Evolutionary conservation across 306 rosid species (phyloP), one percentile per base, ranked within the genome.

Genomic region (Lathyrus sativus): DNA sequence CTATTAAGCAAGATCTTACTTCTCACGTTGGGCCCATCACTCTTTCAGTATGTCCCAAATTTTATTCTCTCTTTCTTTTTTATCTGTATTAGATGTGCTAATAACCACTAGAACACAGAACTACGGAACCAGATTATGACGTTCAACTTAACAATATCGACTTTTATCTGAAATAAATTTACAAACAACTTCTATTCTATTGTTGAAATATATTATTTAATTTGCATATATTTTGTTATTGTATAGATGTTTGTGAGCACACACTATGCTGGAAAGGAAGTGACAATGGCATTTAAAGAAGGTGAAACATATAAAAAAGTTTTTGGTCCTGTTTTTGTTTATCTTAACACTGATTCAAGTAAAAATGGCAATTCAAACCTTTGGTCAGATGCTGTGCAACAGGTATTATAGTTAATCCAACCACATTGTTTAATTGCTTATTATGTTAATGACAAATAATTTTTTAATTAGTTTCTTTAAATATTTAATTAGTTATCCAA

Each of bases 1-100:
- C 99, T 17, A 18, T 65, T 74, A 93, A 93, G 67, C 97, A 93
- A 65, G 97, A 90, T 54, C 99, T 90, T 43, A 93, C 99, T 49
- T 90, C 91, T 38, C 99, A 93, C 11, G 95, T 81, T 3, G 99
- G 97, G 46, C 97, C 97, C 59, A 69, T 61, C 6, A 31, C 85
- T 0, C 99, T 93, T 39, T 64, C 88, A 0, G 98, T 92, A 71
- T 12, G 72, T 53, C 31, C 18, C 53, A 17, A 12, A 11, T 56
- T 56, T 14, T 17, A 35, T 35, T 6, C 9, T 5, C 2, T 5
- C 2, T 35, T 0, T 5, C 1, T 5, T 5, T 26, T 26, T 26
- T 26, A 26, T 33, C 8, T 0, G 0, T 33, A 5, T 6, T 1
- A 8, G 6, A 6, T 0, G 7, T 5, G 7, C 0, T 31, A 31